phyloP scores from a whole-genome alignment of 352 stramenopile genomes.

The Thraustochytrium sp. region DNA sequence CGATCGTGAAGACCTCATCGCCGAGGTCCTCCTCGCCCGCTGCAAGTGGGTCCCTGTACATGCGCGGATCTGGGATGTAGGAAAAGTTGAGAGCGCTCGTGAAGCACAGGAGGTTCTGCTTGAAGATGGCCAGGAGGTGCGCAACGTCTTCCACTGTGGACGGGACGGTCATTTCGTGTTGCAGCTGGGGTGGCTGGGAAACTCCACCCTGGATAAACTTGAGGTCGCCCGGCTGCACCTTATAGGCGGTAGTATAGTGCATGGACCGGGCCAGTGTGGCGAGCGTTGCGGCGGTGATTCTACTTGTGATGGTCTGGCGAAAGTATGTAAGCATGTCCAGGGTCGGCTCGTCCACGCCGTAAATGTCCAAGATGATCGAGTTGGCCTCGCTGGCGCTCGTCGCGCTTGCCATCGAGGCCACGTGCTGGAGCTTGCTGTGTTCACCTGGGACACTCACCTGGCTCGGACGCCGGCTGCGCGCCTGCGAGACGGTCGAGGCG shows the following conservation, averaged over 20 bases:
- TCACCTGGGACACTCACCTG: no score
- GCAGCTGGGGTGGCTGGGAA: neutral
- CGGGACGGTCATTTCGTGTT: neutral
- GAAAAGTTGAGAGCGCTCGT: neutral
- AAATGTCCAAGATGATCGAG: neutral
- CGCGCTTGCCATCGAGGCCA: no score
- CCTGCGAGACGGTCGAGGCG: no score
- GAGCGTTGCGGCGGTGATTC: neutral
- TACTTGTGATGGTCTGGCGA: neutral
- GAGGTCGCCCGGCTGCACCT: conserved; percentile 12
- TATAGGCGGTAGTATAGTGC: neutral
- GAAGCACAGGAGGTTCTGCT: conserved; percentile 11
- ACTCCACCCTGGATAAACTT: neutral
- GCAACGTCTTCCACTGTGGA: neutral
- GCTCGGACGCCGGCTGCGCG: no score
- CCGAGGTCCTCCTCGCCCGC: no score
- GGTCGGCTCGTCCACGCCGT: conserved; percentile 5
- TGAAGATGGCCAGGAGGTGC: neutral
- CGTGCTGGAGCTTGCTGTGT: no score
- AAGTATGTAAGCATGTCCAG: neutral
- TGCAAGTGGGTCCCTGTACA: neutral
- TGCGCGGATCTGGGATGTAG: neutral
- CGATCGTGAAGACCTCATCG: no score
- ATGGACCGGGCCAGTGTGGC: neutral
- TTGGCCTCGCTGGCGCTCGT: no score